A percentile compares a stretch with the other conserved stretches of the same genome.
Evolutionary conservation across 257 asterid species (phyloP).

Genomic region (Solanum tacnaense): DNA sequence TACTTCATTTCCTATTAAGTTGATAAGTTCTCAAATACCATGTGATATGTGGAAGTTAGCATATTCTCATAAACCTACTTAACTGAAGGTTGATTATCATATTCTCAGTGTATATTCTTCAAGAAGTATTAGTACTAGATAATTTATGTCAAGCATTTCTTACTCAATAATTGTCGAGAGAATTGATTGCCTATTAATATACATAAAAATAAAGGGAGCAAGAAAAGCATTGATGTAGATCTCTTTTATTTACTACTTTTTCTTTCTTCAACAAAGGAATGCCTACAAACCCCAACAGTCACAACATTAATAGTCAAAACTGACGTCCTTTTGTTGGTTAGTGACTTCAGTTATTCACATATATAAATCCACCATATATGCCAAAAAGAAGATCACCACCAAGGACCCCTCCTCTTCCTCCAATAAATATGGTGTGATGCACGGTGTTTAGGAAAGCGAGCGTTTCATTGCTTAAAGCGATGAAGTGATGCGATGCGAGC

Average conservation of each 20-base stretch:
- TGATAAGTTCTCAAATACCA: neutral
- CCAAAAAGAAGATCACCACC: neutral
- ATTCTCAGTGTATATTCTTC: neutral
- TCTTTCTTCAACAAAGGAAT: neutral
- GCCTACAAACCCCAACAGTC: neutral
- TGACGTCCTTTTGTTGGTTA: neutral
- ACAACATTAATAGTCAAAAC: neutral
- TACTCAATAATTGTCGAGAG: neutral
- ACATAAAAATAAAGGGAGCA: neutral
- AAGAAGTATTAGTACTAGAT: neutral
- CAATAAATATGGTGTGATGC: neutral
- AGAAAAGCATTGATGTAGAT: neutral
- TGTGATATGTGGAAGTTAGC: neutral
- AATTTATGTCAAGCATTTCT: neutral
- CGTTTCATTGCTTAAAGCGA: neutral
- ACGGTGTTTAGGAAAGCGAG: neutral
- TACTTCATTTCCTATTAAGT: neutral
- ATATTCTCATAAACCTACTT: neutral
- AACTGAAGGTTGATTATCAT: neutral
- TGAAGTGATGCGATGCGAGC: neutral
- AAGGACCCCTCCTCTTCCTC: neutral
- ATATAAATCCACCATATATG: neutral
- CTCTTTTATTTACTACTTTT: neutral
- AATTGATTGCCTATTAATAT: neutral
- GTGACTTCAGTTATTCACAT: neutral